Percentiles rank a stretch among this genome's conserved stretches.
These are phyloP conservation scores for Penicilliopsis zonata DNA, from an alignment of 495 filamentous ascomycete genomes.

Conservation along the genomic window DNA sequence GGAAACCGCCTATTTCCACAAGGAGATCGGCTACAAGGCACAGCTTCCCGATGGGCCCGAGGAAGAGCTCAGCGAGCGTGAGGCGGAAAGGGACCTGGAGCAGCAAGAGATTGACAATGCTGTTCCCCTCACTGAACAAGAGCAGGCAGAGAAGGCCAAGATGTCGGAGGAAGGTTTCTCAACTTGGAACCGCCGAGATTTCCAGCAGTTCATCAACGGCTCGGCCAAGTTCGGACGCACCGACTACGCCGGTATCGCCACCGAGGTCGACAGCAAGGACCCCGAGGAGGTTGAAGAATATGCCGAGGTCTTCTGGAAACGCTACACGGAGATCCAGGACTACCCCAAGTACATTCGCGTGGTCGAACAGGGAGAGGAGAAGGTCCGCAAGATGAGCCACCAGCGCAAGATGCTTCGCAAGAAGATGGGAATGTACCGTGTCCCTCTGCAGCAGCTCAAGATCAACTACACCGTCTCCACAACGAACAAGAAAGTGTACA, in stretches of 20 bases:
- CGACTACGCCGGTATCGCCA: conserved; percentile 71
- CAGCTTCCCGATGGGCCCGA: conserved; percentile 75
- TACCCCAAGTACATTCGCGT: conserved; percentile 75
- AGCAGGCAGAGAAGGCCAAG: conserved; percentile 67
- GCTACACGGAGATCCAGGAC: conserved; percentile 78
- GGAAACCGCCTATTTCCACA: conserved; percentile 91
- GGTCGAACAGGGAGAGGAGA: conserved; percentile 87
- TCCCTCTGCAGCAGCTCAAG: conserved; percentile 93
- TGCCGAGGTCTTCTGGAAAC: conserved; percentile 88
- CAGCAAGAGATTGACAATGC: conserved; percentile 91
- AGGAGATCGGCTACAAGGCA: conserved; percentile 89
- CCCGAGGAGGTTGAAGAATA: conserved; percentile 77
- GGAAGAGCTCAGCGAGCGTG: conserved; percentile 67
- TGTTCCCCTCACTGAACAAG: conserved; percentile 76
- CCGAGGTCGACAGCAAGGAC: conserved; percentile 85
- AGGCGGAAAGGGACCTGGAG: conserved; percentile 77
- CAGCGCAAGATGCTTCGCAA: conserved; percentile 88
- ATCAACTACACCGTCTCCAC: conserved; percentile 98
- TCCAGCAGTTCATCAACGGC: conserved; percentile 94
- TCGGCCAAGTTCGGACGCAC: conserved; percentile 83
- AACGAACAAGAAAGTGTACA: conserved; percentile 99
- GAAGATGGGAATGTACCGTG: conserved; percentile 92
- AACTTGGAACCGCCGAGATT: conserved; percentile 92
- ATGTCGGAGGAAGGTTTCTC: conserved; percentile 80
- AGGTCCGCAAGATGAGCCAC: conserved; percentile 74